These are phyloP conservation scores for Xenosphaeropsis pyriputrescens DNA, from an alignment of 2,329 filamentous ascomycete species.

Conservation along the genomic window DNA sequence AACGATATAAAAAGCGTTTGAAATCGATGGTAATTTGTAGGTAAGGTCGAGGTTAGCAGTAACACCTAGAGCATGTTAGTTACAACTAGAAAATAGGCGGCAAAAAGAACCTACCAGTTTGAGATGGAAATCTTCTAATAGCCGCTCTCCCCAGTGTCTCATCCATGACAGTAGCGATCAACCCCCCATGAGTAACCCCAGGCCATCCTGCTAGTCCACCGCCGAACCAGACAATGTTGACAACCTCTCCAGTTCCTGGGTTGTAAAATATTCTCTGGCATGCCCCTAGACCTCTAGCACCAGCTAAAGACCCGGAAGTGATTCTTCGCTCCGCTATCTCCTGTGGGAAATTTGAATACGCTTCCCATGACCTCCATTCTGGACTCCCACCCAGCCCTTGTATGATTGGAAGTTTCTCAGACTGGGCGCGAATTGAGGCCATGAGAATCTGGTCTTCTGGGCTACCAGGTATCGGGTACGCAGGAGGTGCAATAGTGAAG, in stretches of 20 bases:
- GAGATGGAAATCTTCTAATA: constrained; percentile 28
- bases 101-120: constrained; percentile 15
- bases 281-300: constrained; percentile 25
- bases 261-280: constrained; percentile 54
- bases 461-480: constrained; percentile 23
- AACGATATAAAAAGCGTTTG: constrained; percentile 50
- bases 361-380: constrained; percentile 24
- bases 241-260: constrained; percentile 35
- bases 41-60: constrained; percentile 42
- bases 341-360: constrained; percentile 19
- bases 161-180: constrained; percentile 52
- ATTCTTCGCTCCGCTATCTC: constrained; percentile 16
- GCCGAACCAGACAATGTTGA: constrained; percentile 56
- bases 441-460: constrained; percentile 25
- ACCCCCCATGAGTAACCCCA: constrained; percentile 55
- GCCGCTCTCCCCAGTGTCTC: constrained; percentile 55
- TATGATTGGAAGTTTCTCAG: constrained; percentile 31
- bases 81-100: background rate
- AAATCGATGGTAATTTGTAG: constrained; percentile 45
- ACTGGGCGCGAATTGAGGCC: constrained; percentile 24
- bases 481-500: constrained; percentile 27
- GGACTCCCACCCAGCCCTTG: constrained; percentile 28
- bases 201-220: constrained; percentile 53
- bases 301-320: constrained; percentile 26
- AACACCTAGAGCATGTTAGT: constrained; percentile 22